phyloP scores from a whole-genome alignment of 495 filamentous ascomycete genomes.

The Trichoderma erinaceum region DNA sequence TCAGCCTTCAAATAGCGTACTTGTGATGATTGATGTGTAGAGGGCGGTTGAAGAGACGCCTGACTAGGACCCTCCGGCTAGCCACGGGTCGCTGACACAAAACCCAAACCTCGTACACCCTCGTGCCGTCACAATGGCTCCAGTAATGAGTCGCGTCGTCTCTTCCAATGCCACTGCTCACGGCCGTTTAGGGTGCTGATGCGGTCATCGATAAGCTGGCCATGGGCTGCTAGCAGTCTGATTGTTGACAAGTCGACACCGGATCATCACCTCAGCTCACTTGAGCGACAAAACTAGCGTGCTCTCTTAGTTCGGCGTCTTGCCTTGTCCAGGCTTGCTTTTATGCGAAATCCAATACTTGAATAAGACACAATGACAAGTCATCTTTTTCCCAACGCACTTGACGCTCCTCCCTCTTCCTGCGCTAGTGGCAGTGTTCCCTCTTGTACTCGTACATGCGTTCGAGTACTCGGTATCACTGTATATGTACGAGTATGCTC shows the following conservation, averaged over 20 bases:
- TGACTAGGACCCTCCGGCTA: neutral
- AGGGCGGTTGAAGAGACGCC: neutral
- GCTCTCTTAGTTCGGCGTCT: neutral
- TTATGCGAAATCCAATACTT: neutral
- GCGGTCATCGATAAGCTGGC: neutral
- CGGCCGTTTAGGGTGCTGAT: neutral
- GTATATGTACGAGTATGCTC: neutral
- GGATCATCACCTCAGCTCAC: constrained; percentile 2
- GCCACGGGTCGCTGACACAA: constrained; percentile 8
- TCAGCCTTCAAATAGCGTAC: neutral
- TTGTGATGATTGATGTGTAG: neutral
- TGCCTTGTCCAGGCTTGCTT: neutral
- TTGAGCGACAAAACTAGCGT: neutral
- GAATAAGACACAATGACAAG: neutral
- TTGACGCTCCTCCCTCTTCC: neutral
- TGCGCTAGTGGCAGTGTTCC: neutral
- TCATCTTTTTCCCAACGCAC: neutral
- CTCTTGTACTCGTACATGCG: neutral
- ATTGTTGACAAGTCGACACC: neutral
- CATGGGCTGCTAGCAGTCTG: neutral
- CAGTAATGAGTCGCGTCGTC: neutral
- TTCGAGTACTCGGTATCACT: neutral
- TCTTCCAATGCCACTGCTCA: neutral
- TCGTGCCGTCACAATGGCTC: neutral
- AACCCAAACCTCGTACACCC: constrained; percentile 1